Base-by-base conservation (phyloP, 1,284 basidiomycete genomes). In the Trametes pubescens region DNA sequence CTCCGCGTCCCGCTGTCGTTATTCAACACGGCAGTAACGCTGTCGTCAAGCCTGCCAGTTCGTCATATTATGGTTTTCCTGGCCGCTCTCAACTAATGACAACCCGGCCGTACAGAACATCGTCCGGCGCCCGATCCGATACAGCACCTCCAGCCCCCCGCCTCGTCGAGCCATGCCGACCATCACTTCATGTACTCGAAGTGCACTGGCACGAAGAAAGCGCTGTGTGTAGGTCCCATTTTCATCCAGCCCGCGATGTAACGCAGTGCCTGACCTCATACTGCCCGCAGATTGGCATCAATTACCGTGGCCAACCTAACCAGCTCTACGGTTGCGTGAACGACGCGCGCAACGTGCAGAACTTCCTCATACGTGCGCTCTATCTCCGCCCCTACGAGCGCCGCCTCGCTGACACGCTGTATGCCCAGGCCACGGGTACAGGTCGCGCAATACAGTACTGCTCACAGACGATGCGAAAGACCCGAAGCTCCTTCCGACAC, bases 261-360 rank as follows among this genome's bases (percentile, higher is more conserved):
- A 16, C 18, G n/a, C 21, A 13, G 16, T 5, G 10, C 34, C 48
- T 53, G 26, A 57, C 22, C 7, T 5, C 2, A 11, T 10, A 4
- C 13, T 22, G 5, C 10, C 10, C 11, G 6, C 29, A 88, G 89
- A 88, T 93, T 67, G 92, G 91, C 0, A 89, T 95, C 71, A 95
- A 95, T 76, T 96, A 96, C 73, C 73, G 72, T 13, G 90, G 92
- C 0, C 84, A 86, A 62, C 70, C 72, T 0, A 83, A 86, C 58
- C 85, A 86, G 68, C 82, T 96, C 9, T 78, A 81, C 1, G 94
- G 94, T 5, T 96, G 95, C 69, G 85, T 95, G 71, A 96, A 96
- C 71, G 95, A 97, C 74, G 91, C 90, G 11, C 82, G 79, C 67
- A 89, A 90, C 68, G 84, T 96, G 51, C 82, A 84, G 57, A 76